Evolutionary conservation across 371 early-diverging fungal species (phyloP).

Genomic region (Haplosporangium sp.): DNA sequence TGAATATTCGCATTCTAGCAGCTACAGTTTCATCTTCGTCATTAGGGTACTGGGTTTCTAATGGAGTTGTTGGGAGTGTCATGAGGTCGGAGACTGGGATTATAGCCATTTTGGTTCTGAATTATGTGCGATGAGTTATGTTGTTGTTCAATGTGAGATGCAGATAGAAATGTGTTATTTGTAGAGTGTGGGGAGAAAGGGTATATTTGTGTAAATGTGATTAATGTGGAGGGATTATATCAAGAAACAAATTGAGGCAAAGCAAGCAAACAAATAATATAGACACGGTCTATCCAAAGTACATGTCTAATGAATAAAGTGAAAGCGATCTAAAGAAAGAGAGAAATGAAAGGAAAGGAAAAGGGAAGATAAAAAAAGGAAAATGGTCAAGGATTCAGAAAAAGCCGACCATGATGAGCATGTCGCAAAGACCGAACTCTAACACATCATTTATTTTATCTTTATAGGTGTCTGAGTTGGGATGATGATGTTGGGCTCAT

Average conservation of each 20-base stretch:
- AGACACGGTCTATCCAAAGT: too few species aligned
- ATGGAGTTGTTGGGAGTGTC: conserved; percentile 20
- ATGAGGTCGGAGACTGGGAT: not conserved
- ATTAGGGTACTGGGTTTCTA: conserved; percentile 10
- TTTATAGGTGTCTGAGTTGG: not conserved
- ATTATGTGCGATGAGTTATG: not conserved
- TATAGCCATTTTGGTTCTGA: not conserved
- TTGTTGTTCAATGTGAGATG: too few species aligned
- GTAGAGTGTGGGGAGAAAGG: not conserved
- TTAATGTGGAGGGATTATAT: too few species aligned
- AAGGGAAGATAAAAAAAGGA: not conserved
- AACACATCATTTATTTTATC: not conserved
- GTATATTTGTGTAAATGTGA: too few species aligned
- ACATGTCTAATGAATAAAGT: too few species aligned
- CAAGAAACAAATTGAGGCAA: not conserved
- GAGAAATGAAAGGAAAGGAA: too few species aligned
- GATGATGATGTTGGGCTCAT: not conserved
- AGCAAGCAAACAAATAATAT: not conserved
- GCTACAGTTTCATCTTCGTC: conserved; percentile 31
- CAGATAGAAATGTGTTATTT: too few species aligned
- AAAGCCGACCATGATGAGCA: not conserved
- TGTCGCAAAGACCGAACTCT: not conserved
- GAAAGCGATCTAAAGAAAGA: too few species aligned
- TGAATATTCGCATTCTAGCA: conserved; percentile 38
- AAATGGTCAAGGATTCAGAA: not conserved